Evolutionary conservation across 768 basidiomycete genomes (phyloP), one percentile per base, ranked within the genome.

Genomic region (Russula ochroleuca): DNA sequence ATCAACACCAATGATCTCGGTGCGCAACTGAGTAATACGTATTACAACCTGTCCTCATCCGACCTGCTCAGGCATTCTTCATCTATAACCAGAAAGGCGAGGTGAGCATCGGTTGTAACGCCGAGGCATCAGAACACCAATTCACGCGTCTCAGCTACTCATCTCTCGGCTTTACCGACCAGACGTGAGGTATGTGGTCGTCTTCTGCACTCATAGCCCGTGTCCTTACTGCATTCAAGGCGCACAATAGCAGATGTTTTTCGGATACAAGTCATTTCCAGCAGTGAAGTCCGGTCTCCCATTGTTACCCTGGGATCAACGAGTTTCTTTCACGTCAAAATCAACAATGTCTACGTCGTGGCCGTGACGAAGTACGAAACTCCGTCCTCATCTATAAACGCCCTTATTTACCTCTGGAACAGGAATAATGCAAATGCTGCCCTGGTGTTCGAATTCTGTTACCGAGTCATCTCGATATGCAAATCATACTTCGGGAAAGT

Each of bases 31-130:
- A 31, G 21, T 17, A 8, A 48, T 10, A 9, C n/a, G 43, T 21
- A n/a, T 51, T 33, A 38, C 19, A 25, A 55, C 15, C 15, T 43
- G 13, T 33, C n/a, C 48, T 58, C 23, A 61, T 14, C 8, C n/a
- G 40, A 63, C 41, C 35, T 23, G 10, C 43, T 51, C 37, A 98
- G 95, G 95, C 92, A 53, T 98, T 98, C 85, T 98, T 98, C 76
- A 93, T 98, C 63, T 97, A 98, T 82, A 99, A 98, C 73, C 94
- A 95, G 76, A 98, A 98, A 76, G 97, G 97, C 75, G 97, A 98
- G 84, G 96, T 94, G n/a, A 48, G 43, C 35, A 23, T 35, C 8
- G 6, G 10, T 35, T 23, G 13, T 25, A 38, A 23, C 53, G 5
- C 3, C 25, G 15, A 0, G 9, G 37, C 33, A 48, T 11, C 28